Evolutionary conservation across 208 protist genomes (phyloP), one percentile per base, ranked within the genome.

Genomic region (Leishmania arabica): DNA sequence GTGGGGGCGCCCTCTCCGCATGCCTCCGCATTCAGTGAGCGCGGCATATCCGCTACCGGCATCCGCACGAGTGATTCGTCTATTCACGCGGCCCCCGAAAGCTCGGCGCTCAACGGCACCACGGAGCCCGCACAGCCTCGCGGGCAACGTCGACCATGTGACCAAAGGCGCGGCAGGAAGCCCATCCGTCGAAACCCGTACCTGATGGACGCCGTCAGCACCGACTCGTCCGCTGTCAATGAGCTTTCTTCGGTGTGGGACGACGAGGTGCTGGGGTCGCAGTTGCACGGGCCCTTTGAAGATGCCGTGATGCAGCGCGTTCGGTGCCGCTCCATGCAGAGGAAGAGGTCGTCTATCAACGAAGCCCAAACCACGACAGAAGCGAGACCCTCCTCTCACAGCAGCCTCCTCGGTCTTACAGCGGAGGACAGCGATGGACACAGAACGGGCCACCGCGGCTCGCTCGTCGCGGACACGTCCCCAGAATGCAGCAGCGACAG

Each of bases 161-260:
- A 7, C 21, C 70, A 5, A 13, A 49, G 47, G 47, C 70, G n/a
- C 70, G 13, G 13, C 13, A 37, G 47, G 15, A 8, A 54, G 31
- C 79, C 75, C 21, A 68, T 79, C 17, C 78, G 74, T 17, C 84
- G 79, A 5, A 60, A 31, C 0, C 19, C n/a, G 27, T 84, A n/a
- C 65, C 37, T 75, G 24, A 80, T 87, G 11, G 84, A 87, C 53
- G 70, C 60, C 5, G 17, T 82, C 5, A 78, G 80, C 66, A 21
- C 70, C 53, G 56, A 87, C 51, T 77, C 74, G 17, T 73, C 56
- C 4, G 3, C 53, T 21, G 19, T 42, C 40, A 24, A 56, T 1
- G 84, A 79, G 68, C 70, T 80, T 7, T n/a, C 84, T 31, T 53
- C 31, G 4, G 3, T 66, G 8, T 73, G 27, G 19, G 84, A 87